Evolutionary conservation across 2,329 filamentous ascomycete genomes (phyloP), one percentile per base, ranked within the genome.

Genomic region (Pseudogymnoascus sp.): DNA sequence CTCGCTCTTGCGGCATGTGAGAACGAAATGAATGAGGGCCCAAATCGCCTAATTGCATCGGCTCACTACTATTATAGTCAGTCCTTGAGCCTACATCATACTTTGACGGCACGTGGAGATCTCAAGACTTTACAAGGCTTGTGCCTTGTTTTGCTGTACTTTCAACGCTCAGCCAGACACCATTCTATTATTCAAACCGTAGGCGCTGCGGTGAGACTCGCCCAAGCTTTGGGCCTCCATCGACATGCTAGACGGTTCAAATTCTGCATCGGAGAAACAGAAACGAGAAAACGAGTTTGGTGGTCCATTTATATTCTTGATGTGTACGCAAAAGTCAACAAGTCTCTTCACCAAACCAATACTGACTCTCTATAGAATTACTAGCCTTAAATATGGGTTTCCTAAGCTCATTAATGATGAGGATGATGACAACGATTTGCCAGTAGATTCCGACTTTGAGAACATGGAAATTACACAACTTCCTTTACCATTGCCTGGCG

Each of bases 301-400:
- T 31, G 59, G 37, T 64, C 60, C 60, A 54, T 64, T 59, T 64
- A 62, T 64, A 62, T 45, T 29, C 45, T 62, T 21, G 60, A 62
- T 62, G 37, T 62, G 60, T 62, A 62, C 11, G 37, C 26, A 18
- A 39, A 37, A 37, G 31, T 21, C 14, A 31, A 61, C 21, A 10
- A 21, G 40, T 18, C 10, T 23, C 4, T 62, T 18, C 37, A 12
- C 21, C 7, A 31, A 14, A 23, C 12, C 21, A 16, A 42, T 14
- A 42, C 21, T 23, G 21, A 37, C 31, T 16, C 51, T 54, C 31
- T 63, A 23, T 34, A 63, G 61, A 23, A 57, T 63, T 29, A 29
- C 61, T 29, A 63, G 61, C 36, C n/a, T 59, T 29, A 16, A 59
- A 16, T 37, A 63, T 47, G 61, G 61, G 31, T 18, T 63, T 14